Evolutionary conservation across 208 protist species (phyloP), one percentile per base, ranked within the genome.

Genomic region (Leptomonas pyrrhocoris): DNA sequence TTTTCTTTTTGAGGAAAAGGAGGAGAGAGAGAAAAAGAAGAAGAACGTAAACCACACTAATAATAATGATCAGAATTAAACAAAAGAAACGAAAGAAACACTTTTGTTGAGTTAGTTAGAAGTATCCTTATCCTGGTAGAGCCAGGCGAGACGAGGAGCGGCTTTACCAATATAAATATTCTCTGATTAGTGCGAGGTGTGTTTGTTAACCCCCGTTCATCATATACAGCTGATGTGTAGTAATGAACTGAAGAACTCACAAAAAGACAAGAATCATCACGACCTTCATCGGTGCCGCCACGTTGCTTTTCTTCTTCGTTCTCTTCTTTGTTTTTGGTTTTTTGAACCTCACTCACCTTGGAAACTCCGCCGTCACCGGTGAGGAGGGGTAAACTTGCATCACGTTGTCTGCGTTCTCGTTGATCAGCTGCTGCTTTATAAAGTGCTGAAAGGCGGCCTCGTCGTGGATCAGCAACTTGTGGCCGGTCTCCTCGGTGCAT

Each of bases 401-500:
- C 13, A 83, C 68, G 57, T 88, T 96, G 28, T 85, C 82, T 0
- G 92, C 92, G 30, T 91, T 49, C 4, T 86, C 81, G 57, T 94
- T 92, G 38, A 96, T 54, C 28, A 73, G 68, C 16, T 70, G 78
- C 55, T 94, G 92, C 21, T 80, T 66, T 45, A 81, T n/a, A 68
- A 96, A 96, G 21, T 84, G 56, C 28, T 84, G 73, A 63, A 87
- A 94, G 2, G 89, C 92, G 0, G 74, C 79, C 15, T 85, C 71
- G 73, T 95, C 91, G 30, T 83, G 58, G 36, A 96, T 80, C 8
- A 66, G 28, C 0, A 94, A 50, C 54, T 74, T 54, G 46, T 75
- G 11, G 0, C 55, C 30, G 9, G 73, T 87, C 19, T 59, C 45
- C 7, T 53, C 64, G 13, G 51, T 85, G 16, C 74, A 81, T 54